Base-by-base conservation (phyloP, 805 yeast species). In the Yamadazyma sp. region DNA sequence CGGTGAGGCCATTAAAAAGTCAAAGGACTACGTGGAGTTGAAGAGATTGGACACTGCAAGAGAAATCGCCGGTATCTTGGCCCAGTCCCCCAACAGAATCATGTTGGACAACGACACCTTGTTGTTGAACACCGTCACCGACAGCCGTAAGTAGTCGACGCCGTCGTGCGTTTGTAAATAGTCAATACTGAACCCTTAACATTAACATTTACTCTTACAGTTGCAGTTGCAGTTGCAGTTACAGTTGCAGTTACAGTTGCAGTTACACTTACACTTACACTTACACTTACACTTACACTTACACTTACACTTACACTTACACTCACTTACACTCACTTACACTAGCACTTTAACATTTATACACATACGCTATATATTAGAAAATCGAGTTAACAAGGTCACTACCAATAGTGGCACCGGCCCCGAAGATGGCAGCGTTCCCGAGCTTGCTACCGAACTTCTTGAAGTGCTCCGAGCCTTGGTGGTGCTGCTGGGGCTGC, bases 1-100 rank as follows among this genome's bases (percentile, higher is more conserved):
- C 69, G 99, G 99, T 79, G 99, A 93, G 49, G 98, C 99, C 38
- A 91, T 93, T 64, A 93, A 91, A 73, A 93, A 91, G 66, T 85
- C 95, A 16, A 85, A 77, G 64, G 99, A 91, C 62, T 93, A 93
- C 62, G 95, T 93, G 35, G 99, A 93, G 63, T 78, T 93, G 66
- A 93, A 91, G 73, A 83, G 97, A 67, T 78, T 93, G 60, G 98
- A 91, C 60, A 93, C 98, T 30, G 98, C 99, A 13, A 80, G 90
- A 57, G 99, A 93, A 57, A 93, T 93, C 62, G 97, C 98, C 28
- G 71, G 67, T 21, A 87, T 91, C 27, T 70, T 93, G 55, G 77
- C 96, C 23, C 71, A 70, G 52, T 87, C 96, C 41, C 96, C 97
- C 53, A 93, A 93, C 79, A 81, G 79, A 61, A 88, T 93, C 54